Percentiles rank a stretch among this genome's conserved stretches.
phyloP scores from a whole-genome alignment of 2,329 filamentous ascomycete genomes.

The Talaromyces sp. region DNA sequence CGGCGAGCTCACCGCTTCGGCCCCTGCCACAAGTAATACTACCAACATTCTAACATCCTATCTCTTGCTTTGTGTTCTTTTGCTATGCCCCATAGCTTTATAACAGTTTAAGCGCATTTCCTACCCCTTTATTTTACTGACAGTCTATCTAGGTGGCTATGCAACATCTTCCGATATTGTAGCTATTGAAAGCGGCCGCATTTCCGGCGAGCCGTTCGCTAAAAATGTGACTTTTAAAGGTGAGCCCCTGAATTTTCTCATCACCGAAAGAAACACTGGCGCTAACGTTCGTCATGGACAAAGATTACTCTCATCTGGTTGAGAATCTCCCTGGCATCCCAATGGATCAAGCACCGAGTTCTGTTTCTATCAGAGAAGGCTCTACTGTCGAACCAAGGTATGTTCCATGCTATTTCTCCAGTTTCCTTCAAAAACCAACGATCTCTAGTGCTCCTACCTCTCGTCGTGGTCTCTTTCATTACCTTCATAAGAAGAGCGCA shows the following conservation, averaged over 20 bases:
- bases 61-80: not conserved
- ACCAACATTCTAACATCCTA: not conserved
- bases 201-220: too few relatives aligned
- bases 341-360: constrained; percentile 3
- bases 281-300: not conserved
- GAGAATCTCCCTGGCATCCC: not conserved
- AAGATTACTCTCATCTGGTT: not conserved
- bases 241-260: not conserved
- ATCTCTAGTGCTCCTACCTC: not conserved
- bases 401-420: not conserved
- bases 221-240: constrained; percentile 4
- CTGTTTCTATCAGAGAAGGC: not conserved
- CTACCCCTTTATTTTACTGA: not conserved
- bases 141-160: not conserved
- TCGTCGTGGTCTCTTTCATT: not conserved
- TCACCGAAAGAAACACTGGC: not conserved
- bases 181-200: not conserved
- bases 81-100: not conserved
- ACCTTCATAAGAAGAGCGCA: not conserved
- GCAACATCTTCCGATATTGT: not conserved
- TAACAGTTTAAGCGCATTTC: not conserved
- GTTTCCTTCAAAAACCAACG: not conserved
- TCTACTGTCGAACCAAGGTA: constrained; percentile 5
- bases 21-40: constrained; percentile 10
- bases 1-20: not conserved